Evolutionary conservation across 23 red algal species (phyloP), one percentile per base, ranked within the genome.

Genomic region (Gracilaria caudata): DNA sequence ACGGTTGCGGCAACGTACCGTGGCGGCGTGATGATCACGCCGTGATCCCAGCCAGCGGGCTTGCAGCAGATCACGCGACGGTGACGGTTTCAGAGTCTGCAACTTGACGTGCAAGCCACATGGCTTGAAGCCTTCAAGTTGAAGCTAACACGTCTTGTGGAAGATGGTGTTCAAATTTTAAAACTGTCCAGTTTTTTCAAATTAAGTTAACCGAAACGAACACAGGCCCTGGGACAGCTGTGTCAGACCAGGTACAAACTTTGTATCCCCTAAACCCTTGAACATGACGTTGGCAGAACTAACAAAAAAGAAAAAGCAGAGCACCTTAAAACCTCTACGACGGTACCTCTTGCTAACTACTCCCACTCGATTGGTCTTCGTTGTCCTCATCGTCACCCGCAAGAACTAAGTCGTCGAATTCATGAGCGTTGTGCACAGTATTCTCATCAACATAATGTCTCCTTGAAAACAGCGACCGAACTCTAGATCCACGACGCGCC

Each of bases 381-480:
- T 17, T 16, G 49, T 16, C 19, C 19, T 53, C 49, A 1, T 53
- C 49, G 1, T 53, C 49, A 16, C 19, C 8, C 49, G 49, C 7
- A 8, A 1, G 49, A 2, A 53, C 49, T 30, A 66, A 35, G 28
- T 66, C 61, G 12, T 36, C 61, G 29, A 66, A 66, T 30, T 66
- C 61, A 36, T 66, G 61, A 19, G 28, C 61, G 32, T 35, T 35
- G 19, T 66, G 61, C 61, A 66, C 61, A 25, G 61, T 66, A 30
- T 66, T 35, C 30, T 66, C 61, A 36, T 35, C 30, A 3, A 8
- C 28, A 33, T 17, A 26, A 1, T 26, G 61, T 6, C 61, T 19
- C 61, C 23, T 61, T 61, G 57, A 61, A 61, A 61, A 61, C 57
- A 61, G 57, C 1, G 57, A 61, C 23, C 61, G 29, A 66, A 66